Evolutionary conservation across 1,139 yeast genomes (phyloP), one percentile per base, ranked within the genome.

Genomic region (Blastobotrys ciferrii): DNA sequence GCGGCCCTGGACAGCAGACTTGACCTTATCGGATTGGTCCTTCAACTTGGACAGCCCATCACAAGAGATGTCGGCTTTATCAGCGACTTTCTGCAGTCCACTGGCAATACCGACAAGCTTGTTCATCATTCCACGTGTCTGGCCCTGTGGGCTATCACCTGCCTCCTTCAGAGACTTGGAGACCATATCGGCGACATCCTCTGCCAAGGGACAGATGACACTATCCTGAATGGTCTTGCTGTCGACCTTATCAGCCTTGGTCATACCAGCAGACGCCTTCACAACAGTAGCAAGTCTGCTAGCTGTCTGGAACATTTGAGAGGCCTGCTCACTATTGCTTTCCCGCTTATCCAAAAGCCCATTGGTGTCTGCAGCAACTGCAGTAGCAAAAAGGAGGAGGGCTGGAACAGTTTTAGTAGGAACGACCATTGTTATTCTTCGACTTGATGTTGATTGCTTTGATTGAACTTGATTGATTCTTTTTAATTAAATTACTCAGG

Each of bases 161-260:
- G 19, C 25, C 40, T 36, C 28, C 4, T 36, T 13, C 13, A 36
- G 40, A 36, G 40, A 23, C 14, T 36, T 36, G 7, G 17, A 7
- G 28, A 13, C 14, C 40, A 36, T 36, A 13, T 36, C 40, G 3
- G 40, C 25, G n/a, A 36, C 40, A 19, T 36, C 12, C 13, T 36
- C 40, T 4, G 40, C 40, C 40, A 36, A 17, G n/a, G 40, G 40
- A 15, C 40, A 36, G 14, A 36, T 36, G 40, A 18, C 18, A 23
- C 28, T 4, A 19, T 36, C 14, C 12, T 36, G 17, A 19, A 36
- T 5, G 14, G 40, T 36, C 13, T 36, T 19, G 15, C 4, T 18
- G 12, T 36, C 40, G n/a, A 36, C 40, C 25, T 19, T 19, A 19
- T 4, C 4, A 23, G 25, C n/a, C 14, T 19, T 18, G n/a, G 40